Percentiles rank a stretch among this genome's conserved stretches.
These are phyloP conservation scores for Westerdykella ornata DNA, from an alignment of 2,329 filamentous ascomycete species.

Conservation along the genomic window DNA sequence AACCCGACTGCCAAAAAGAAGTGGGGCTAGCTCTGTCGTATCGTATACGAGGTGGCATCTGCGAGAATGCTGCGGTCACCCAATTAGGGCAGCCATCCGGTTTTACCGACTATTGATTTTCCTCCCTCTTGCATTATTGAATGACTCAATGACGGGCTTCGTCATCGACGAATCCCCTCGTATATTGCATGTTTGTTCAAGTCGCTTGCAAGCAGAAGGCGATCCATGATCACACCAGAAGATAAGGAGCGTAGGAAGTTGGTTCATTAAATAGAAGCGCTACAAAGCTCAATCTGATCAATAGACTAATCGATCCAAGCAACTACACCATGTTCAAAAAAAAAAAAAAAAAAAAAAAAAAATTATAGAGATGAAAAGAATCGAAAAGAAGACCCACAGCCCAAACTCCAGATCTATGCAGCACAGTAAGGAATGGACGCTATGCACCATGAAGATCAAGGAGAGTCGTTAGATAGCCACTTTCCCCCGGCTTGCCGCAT, in stretches of 20 bases:
- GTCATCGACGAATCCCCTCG: too few relatives aligned
- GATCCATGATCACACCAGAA: too few relatives aligned
- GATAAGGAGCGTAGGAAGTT: not conserved
- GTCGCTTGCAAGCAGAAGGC: too few relatives aligned
- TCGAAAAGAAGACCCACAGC: not conserved
- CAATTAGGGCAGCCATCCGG: too few relatives aligned
- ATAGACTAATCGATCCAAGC: too few relatives aligned
- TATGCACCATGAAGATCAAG: not conserved
- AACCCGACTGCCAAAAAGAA: too few relatives aligned
- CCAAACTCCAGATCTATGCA: slow-evolving; percentile 22
- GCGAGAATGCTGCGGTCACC: too few relatives aligned
- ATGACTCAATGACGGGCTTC: too few relatives aligned
- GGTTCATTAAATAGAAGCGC: not conserved
- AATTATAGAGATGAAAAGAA: not conserved
- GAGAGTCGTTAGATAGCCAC: slow-evolving; percentile 7
- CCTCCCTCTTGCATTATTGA: too few relatives aligned
- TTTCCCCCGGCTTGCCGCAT: slow-evolving; percentile 3
- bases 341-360: not conserved
- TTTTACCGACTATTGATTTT: too few relatives aligned
- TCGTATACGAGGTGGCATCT: not conserved
- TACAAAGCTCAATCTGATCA: not conserved
- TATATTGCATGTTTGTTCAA: too few relatives aligned
- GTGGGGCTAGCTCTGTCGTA: not conserved
- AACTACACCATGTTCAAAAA: not conserved
- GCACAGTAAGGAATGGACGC: not conserved